Conservation (phyloP, 2,329 filamentous ascomycete genomes). For the Polychaeton citri region DNA sequence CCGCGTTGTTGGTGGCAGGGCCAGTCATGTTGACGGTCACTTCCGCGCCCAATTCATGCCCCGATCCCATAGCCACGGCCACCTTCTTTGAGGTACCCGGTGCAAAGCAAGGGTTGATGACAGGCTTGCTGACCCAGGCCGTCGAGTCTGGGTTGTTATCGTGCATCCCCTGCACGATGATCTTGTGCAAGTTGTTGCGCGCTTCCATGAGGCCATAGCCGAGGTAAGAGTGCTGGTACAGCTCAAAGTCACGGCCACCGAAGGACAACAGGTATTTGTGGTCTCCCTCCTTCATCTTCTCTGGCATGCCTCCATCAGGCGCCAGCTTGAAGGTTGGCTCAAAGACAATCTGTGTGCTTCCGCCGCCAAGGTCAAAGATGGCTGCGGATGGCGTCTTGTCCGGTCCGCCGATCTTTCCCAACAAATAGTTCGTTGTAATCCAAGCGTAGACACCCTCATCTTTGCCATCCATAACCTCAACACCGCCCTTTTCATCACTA, state of each 20-base stretch:
- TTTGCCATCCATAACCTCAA: conserved; percentile 93
- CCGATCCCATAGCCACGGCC: conserved; percentile 54
- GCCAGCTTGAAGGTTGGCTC: conserved; percentile 79
- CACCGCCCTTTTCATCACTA: conserved; percentile 68
- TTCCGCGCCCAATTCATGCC: conserved; percentile 50
- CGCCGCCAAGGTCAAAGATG: conserved; percentile 89
- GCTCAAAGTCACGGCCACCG: conserved; percentile 75
- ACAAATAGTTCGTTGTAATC: conserved; percentile 97
- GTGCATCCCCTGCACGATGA: conserved; percentile 59
- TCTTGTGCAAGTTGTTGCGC: conserved; percentile 69
- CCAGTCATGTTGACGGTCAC: conserved; percentile 78
- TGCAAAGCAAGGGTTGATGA: conserved; percentile 75
- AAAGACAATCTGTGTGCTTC: conserved; percentile 97
- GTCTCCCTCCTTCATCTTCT: conserved; percentile 73
- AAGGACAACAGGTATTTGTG: conserved; percentile 92
- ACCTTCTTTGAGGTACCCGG: conserved; percentile 65
- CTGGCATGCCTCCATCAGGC: conserved; percentile 64
- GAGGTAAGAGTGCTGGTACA: conserved; percentile 97
- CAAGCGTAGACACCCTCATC: conserved; percentile 97
- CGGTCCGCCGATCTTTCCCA: conserved; percentile 90
- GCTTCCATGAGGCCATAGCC: conserved; percentile 95
- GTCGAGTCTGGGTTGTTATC: conserved; percentile 42
- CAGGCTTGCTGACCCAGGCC: conserved; percentile 55
- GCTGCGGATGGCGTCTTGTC: conserved; percentile 85
- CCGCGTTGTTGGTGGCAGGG: conserved; percentile 56